Conservation (phyloP, 768 basidiomycete genomes). For the Kondoa subrosea region DNA sequence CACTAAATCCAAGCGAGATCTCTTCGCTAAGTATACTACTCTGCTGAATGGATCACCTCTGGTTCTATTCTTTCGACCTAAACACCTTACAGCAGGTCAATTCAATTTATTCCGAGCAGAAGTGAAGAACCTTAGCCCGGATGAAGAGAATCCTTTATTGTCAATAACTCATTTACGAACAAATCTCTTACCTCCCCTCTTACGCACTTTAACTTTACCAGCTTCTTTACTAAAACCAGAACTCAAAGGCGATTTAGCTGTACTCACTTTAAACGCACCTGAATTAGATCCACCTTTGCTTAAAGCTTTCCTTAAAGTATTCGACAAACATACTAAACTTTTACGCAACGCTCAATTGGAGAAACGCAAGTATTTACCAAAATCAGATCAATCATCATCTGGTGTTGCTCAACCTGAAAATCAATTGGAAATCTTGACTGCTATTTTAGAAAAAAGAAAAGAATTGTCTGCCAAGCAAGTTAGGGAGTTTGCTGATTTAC, state of each 20-base stretch:
- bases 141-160: neutral
- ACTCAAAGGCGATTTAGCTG: neutral
- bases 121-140: neutral
- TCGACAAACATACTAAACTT: slow-evolving; percentile 10
- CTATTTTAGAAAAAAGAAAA: slow-evolving; percentile 12
- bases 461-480: neutral
- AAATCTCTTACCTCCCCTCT: slow-evolving; percentile 15
- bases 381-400: neutral
- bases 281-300: slow-evolving; percentile 13
- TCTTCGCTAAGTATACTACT: slow-evolving; percentile 14
- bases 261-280: neutral
- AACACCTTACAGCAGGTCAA: slow-evolving; percentile 11
- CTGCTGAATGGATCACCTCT: slow-evolving; percentile 1
- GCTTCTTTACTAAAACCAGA: neutral
- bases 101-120: slow-evolving; percentile 9
- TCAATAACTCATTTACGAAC: slow-evolving; percentile 5
- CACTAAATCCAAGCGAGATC: slow-evolving; percentile 10
- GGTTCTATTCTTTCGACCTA: slow-evolving; percentile 14
- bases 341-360: slow-evolving; percentile 7
- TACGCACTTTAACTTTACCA: slow-evolving; percentile 4
- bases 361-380: slow-evolving; percentile 1
- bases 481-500: slow-evolving; percentile 9
- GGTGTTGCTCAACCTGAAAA: neutral
- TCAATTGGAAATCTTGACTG: slow-evolving; percentile 6
- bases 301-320: slow-evolving; percentile 12